phyloP scores from a whole-genome alignment of 352 stramenopile genomes.

The Globisporangium spinosum region DNA sequence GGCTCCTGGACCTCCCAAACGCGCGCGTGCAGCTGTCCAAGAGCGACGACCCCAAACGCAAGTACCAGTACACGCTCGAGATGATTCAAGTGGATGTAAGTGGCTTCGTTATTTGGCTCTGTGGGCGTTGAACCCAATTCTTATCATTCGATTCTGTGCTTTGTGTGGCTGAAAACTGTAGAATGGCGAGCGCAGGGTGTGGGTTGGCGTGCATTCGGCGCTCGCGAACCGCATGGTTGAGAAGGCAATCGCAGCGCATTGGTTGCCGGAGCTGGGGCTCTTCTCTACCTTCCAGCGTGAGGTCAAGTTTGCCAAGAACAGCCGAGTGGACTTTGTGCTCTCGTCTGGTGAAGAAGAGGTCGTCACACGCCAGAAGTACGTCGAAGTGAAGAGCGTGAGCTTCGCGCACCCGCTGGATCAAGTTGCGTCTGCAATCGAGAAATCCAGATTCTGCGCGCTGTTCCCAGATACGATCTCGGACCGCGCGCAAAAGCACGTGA shows the following conservation, averaged over 20 bases:
- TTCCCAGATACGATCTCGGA: conserved; percentile 80
- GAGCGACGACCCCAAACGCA: conserved; percentile 70
- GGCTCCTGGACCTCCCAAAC: conserved; percentile 62
- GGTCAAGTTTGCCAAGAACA: conserved; percentile 79
- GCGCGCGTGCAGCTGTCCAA: conserved; percentile 74
- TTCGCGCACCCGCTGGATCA: conserved; percentile 27
- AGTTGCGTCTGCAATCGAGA: background rate
- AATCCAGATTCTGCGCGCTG: conserved; percentile 38
- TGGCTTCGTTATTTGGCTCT: background rate
- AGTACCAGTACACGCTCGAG: conserved; percentile 83
- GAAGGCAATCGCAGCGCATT: conserved; percentile 50
- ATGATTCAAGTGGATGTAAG: conserved; percentile 81
- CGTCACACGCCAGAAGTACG: conserved; percentile 56
- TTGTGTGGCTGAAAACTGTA: conserved; percentile 18
- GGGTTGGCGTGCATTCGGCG: conserved; percentile 77
- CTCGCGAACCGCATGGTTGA: conserved; percentile 82
- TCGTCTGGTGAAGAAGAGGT: conserved; percentile 29
- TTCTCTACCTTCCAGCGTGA: conserved; percentile 61
- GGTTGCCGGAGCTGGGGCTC: conserved; percentile 55
- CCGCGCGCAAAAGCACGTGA: conserved; percentile 74
- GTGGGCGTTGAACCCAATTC: background rate
- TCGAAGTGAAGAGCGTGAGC: conserved; percentile 86
- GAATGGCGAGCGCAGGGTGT: conserved; percentile 65
- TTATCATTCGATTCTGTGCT: background rate
- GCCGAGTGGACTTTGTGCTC: conserved; percentile 83